A percentile compares a stretch with the other conserved stretches of the same genome.
These are phyloP conservation scores for Stylosanthes scabra DNA, from an alignment of 331 rosid species.

Conservation along the genomic window DNA sequence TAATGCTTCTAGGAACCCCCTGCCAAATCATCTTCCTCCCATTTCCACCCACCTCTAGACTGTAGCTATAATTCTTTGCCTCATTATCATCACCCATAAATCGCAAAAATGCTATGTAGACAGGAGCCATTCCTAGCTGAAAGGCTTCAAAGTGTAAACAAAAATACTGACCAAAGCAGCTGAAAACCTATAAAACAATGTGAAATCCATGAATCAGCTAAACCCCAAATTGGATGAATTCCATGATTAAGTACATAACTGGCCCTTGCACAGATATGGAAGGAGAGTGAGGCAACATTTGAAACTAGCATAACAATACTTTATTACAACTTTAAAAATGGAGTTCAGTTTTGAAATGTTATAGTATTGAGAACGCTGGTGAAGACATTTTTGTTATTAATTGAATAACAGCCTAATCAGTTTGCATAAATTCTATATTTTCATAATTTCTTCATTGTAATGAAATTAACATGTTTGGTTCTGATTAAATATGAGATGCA, in stretches of 20 bases:
- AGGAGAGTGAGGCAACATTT: neutral
- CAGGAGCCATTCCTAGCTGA: slow-evolving; percentile 91
- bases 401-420: slow-evolving; percentile 8
- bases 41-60: slow-evolving; percentile 93
- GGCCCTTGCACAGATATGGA: neutral
- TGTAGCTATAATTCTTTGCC: slow-evolving; percentile 89
- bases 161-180: slow-evolving; percentile 90
- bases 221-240: neutral
- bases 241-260: neutral
- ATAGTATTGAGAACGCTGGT: neutral
- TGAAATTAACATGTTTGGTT: neutral
- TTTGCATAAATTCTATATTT: slow-evolving; percentile 21
- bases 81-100: slow-evolving; percentile 93
- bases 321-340: neutral
- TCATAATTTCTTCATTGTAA: slow-evolving; percentile 1
- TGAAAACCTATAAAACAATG: slow-evolving; percentile 70
- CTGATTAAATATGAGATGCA: no score
- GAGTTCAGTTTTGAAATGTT: slow-evolving; percentile 17
- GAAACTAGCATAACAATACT: no score
- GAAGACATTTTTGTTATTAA: neutral
- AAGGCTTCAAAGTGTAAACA: slow-evolving; percentile 96
- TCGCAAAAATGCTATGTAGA: slow-evolving; percentile 91
- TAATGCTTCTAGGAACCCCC: slow-evolving; percentile 87
- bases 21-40: slow-evolving; percentile 97
- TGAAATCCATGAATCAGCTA: slow-evolving; percentile 32